Percentiles rank a stretch among this genome's conserved stretches.
phyloP scores from a whole-genome alignment of 148 eudicot species.

The Spergularia marina region DNA sequence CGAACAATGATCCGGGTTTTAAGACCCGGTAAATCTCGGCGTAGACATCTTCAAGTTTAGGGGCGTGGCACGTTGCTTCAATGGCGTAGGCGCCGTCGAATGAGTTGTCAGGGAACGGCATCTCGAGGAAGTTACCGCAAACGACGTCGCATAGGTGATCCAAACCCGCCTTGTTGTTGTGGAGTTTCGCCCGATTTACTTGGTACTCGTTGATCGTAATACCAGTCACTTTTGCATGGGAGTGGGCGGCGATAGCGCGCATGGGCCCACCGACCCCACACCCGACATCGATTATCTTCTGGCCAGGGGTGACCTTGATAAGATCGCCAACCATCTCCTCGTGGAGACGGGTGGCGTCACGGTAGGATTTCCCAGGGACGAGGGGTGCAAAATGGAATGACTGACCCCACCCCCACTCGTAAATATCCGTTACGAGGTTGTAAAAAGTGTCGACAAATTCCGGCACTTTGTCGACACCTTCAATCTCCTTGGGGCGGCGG shows the following conservation, averaged over 20 bases:
- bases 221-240: constrained; percentile 42
- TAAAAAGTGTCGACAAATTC: constrained; percentile 52
- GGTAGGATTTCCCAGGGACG: constrained; percentile 40
- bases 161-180: constrained; percentile 54
- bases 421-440: constrained; percentile 55
- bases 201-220: constrained; percentile 60
- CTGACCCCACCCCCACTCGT: constrained; percentile 71
- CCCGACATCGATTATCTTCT: constrained; percentile 46
- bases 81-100: constrained; percentile 59
- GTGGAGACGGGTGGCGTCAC: constrained; percentile 47
- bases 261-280: constrained; percentile 65
- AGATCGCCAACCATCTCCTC: constrained; percentile 57
- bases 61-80: constrained; percentile 60
- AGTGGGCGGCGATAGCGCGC: constrained; percentile 59
- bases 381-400: constrained; percentile 55
- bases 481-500: constrained; percentile 59
- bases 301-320: constrained; percentile 32
- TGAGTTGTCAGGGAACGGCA: constrained; percentile 38
- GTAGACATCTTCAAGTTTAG: constrained; percentile 48
- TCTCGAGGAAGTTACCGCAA: constrained; percentile 45
- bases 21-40: constrained; percentile 43
- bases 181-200: constrained; percentile 38
- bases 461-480: constrained; percentile 42
- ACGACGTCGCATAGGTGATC: constrained; percentile 48
- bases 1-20: constrained; percentile 48